Evolutionary conservation across 2,329 filamentous ascomycete species (phyloP).

Genomic region (Colletotrichum liaoningense): DNA sequence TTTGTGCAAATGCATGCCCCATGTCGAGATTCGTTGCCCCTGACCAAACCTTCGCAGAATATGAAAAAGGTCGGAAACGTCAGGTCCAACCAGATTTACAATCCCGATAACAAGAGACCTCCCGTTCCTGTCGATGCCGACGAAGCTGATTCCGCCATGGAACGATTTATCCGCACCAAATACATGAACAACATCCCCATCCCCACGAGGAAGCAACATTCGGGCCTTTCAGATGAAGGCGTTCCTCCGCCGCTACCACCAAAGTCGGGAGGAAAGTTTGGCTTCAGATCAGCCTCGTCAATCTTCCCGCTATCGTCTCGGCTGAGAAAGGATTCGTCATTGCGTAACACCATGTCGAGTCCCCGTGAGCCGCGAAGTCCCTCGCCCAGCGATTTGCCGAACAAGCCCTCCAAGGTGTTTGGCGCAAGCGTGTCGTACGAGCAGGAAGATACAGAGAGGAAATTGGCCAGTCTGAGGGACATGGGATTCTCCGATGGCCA

Average conservation of each 20-base stretch:
- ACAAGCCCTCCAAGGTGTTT: conserved; percentile 76
- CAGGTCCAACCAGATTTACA: conserved; percentile 88
- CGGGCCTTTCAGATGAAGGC: conserved; percentile 66
- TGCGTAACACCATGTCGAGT: conserved; percentile 37
- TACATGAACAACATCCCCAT: conserved; percentile 74
- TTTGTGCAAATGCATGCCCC: conserved; percentile 55
- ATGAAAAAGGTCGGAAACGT: conserved; percentile 95
- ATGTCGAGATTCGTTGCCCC: not conserved
- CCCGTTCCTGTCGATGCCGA: conserved; percentile 90
- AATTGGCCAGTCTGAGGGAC: conserved; percentile 81
- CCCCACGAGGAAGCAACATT: conserved; percentile 51
- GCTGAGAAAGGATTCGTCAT: conserved; percentile 65
- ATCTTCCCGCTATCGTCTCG: conserved; percentile 73
- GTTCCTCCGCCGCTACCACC: conserved; percentile 71
- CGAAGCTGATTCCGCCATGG: conserved; percentile 93
- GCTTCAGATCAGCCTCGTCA: conserved; percentile 71
- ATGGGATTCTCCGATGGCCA: conserved; percentile 93
- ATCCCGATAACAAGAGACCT: conserved; percentile 84
- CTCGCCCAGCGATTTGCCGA: conserved; percentile 56
- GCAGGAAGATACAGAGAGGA: conserved; percentile 75
- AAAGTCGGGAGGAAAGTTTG: conserved; percentile 72
- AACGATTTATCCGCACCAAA: conserved; percentile 94
- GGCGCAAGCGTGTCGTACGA: conserved; percentile 73
- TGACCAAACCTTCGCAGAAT: conserved; percentile 65
- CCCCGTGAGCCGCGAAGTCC: conserved; percentile 44